These are phyloP conservation scores for Diphasiastrum complanatum DNA, from an alignment of 83 land plant species.

Conservation along the genomic window DNA sequence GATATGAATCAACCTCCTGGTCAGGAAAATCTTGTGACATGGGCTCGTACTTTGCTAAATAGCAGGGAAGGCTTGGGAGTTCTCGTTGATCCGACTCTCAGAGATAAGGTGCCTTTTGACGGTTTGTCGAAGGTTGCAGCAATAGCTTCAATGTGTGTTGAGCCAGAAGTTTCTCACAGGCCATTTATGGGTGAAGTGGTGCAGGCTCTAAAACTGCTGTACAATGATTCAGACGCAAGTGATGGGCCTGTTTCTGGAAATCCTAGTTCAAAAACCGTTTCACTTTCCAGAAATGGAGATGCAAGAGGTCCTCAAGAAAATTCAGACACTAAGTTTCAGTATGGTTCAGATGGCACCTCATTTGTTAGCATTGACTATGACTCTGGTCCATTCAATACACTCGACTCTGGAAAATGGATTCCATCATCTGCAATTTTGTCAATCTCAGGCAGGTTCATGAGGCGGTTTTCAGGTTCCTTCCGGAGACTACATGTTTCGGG, in stretches of 20 bases:
- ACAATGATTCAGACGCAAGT: slow-evolving; percentile 41
- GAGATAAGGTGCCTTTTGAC: slow-evolving; percentile 28
- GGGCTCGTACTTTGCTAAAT: slow-evolving; percentile 65
- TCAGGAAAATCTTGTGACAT: slow-evolving; percentile 60
- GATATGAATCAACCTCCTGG: slow-evolving; percentile 62
- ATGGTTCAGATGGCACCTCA: slow-evolving; percentile 6
- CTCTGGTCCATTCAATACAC: slow-evolving; percentile 19
- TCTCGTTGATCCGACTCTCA: slow-evolving; percentile 42
- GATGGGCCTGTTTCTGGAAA: slow-evolving; percentile 31
- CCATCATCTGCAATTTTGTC: slow-evolving; percentile 33
- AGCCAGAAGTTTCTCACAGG: slow-evolving; percentile 57
- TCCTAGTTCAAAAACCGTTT: slow-evolving; percentile 26
- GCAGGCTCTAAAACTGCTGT: slow-evolving; percentile 63
- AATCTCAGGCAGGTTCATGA: slow-evolving; percentile 13
- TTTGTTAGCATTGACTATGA: slow-evolving; percentile 21
- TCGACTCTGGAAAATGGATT: slow-evolving; percentile 16
- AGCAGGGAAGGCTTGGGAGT: slow-evolving; percentile 39
- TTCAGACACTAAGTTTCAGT: slow-evolving; percentile 17
- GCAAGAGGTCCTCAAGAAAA: slow-evolving; percentile 10
- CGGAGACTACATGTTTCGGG: slow-evolving; percentile 44
- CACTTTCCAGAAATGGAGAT: slow-evolving; percentile 19
- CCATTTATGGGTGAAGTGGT: slow-evolving; percentile 78
- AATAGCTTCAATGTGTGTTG: slow-evolving; percentile 77
- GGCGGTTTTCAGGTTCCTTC: slow-evolving; percentile 36
- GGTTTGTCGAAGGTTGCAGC: slow-evolving; percentile 50